Conservation (phyloP, 345 rosid genomes). For the Crucihimalaya himalaica region DNA sequence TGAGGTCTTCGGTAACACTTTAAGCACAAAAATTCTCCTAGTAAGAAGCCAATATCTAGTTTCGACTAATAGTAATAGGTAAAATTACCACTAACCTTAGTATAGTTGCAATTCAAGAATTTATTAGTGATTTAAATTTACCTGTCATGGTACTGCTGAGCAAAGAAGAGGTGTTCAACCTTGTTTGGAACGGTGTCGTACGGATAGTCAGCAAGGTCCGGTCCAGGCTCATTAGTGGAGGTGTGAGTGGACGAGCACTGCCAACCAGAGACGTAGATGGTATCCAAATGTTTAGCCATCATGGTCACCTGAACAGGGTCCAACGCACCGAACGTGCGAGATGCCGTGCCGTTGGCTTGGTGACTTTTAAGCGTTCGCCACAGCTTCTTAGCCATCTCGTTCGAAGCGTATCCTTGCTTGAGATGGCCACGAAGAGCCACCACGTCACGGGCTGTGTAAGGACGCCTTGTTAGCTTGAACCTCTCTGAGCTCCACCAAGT, state of each 20-base stretch:
- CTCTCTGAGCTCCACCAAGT: slow-evolving; percentile 98
- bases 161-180: slow-evolving; percentile 90
- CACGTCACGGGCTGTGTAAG: slow-evolving; percentile 84
- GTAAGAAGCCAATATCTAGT: slow-evolving; percentile 3
- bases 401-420: slow-evolving; percentile 75
- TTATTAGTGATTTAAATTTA: neutral
- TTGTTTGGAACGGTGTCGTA: slow-evolving; percentile 96
- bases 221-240: slow-evolving; percentile 89
- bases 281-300: slow-evolving; percentile 95
- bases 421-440: slow-evolving; percentile 87
- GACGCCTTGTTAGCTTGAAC: slow-evolving; percentile 85
- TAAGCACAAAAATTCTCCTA: neutral
- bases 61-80: neutral
- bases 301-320: slow-evolving; percentile 95
- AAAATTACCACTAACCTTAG: neutral
- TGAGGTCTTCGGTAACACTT: neutral
- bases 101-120: neutral
- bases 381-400: slow-evolving; percentile 86
- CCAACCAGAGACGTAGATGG: slow-evolving; percentile 96
- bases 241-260: slow-evolving; percentile 99
- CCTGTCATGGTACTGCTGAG: slow-evolving; percentile 91
- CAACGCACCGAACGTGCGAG: slow-evolving; percentile 91
- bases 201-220: slow-evolving; percentile 96
- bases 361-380: slow-evolving; percentile 91
- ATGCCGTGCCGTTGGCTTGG: slow-evolving; percentile 86